A percentile compares a stretch with the other conserved stretches of the same genome.
phyloP scores from a whole-genome alignment of 306 rosid species.

The Prunus salicina region DNA sequence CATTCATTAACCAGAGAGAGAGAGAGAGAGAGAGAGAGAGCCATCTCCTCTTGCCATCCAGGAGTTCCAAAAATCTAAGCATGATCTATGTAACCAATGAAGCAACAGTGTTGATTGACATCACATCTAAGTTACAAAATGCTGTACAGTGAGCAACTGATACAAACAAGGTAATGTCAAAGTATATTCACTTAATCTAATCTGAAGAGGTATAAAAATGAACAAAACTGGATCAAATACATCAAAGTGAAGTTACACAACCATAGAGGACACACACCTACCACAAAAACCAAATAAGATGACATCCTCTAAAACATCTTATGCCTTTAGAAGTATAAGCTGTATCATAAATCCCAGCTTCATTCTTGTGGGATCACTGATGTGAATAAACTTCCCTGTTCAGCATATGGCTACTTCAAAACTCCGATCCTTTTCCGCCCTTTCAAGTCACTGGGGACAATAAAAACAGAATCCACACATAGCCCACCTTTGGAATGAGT shows the following conservation, averaged over 20 bases:
- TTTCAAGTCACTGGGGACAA: conserved; percentile 66
- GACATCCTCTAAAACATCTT: conserved; percentile 29
- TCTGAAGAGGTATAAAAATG: conserved; percentile 26
- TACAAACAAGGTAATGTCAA: conserved; percentile 7
- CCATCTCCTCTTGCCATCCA: neutral
- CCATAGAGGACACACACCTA: conserved; percentile 28
- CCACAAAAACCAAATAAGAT: conserved; percentile 34
- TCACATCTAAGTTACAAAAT: conserved; percentile 25
- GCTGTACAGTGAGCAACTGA: conserved; percentile 15
- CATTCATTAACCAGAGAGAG: too few relatives aligned
- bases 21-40: too few relatives aligned
- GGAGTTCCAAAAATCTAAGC: neutral
- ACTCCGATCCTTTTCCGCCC: conserved; percentile 47
- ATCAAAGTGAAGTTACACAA: conserved; percentile 24
- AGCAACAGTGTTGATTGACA: conserved; percentile 11
- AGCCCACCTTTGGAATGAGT: conserved; percentile 95
- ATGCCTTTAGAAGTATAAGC: conserved; percentile 25
- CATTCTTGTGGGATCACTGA: conserved; percentile 23
- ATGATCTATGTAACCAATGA: neutral
- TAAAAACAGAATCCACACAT: conserved; percentile 89
- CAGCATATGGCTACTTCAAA: conserved; percentile 34
- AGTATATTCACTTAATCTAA: conserved; percentile 19
- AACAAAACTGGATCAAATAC: conserved; percentile 27
- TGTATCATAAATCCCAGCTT: conserved; percentile 38
- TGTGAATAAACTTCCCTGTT: conserved; percentile 16